Evolutionary conservation across 139 green algal species (phyloP).

Genomic region (Eudorina sp.): DNA sequence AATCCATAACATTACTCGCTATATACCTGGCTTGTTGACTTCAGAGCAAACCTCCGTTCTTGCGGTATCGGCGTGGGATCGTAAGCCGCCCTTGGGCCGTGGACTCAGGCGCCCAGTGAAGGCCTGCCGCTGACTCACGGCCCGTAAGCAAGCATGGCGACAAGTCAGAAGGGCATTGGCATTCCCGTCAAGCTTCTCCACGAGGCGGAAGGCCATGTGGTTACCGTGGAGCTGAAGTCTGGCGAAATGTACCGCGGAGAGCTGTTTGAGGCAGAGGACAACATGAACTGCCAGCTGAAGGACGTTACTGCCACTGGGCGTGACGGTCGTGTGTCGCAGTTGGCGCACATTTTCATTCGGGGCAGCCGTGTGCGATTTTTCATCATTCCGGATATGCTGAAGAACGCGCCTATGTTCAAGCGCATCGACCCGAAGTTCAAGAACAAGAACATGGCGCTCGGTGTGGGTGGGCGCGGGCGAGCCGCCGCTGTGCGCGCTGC

Average conservation of each 20-base stretch:
- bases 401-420: constrained; percentile 99
- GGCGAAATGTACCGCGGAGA: constrained; percentile 96
- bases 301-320: constrained; percentile 91
- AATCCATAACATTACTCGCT: too few species aligned
- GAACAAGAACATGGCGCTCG: constrained; percentile 76
- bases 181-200: constrained; percentile 97
- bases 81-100: constrained; percentile 26
- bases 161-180: constrained; percentile 73
- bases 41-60: too few species aligned
- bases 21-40: too few species aligned
- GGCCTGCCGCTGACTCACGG: neutral
- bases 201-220: constrained; percentile 95
- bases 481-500: constrained; percentile 79
- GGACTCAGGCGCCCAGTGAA: neutral
- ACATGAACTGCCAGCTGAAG: constrained; percentile 98
- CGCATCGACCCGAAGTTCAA: constrained; percentile 96
- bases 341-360: constrained; percentile 95
- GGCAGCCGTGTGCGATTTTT: constrained; percentile 91
- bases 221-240: constrained; percentile 97
- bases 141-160: constrained; percentile 46
- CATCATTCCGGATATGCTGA: constrained; percentile 99
- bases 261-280: constrained; percentile 96
- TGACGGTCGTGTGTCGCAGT: constrained; percentile 81
- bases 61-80: too few species aligned
- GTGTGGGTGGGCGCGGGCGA: constrained; percentile 79